Conservation (phyloP, 2,329 filamentous ascomycete genomes). For the Botrytis hyacinthi region DNA sequence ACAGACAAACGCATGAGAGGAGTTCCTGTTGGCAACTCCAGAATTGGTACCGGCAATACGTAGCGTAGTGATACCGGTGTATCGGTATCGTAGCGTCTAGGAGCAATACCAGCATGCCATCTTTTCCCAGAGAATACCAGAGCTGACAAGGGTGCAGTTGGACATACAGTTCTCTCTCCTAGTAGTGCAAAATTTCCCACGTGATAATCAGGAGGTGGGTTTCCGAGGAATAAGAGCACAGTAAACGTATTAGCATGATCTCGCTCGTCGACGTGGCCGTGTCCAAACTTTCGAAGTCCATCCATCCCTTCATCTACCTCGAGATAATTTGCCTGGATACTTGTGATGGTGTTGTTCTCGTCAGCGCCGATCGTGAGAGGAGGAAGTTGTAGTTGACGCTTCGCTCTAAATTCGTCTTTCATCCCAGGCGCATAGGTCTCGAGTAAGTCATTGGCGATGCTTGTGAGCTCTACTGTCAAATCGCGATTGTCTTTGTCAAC, state of each 20-base stretch:
- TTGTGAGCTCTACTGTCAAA: neutral
- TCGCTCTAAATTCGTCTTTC: neutral
- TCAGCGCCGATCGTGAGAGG: neutral
- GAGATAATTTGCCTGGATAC: neutral
- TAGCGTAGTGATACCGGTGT: neutral
- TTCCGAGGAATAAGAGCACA: neutral
- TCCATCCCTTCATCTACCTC: neutral
- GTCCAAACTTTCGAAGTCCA: neutral
- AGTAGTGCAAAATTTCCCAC: neutral
- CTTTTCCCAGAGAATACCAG: neutral
- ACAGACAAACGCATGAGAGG: neutral
- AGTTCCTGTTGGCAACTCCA: neutral
- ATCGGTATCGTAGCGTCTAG: neutral
- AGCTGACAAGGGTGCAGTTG: neutral
- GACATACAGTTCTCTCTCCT: neutral
- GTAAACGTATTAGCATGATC: neutral
- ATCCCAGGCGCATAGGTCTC: neutral
- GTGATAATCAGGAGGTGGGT: neutral
- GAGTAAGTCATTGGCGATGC: neutral
- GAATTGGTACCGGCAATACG: neutral
- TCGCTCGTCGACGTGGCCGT: neutral
- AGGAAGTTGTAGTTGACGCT: neutral
- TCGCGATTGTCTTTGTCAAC: neutral
- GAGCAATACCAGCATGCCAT: neutral
- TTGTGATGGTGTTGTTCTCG: neutral